phyloP scores from a whole-genome alignment of 768 basidiomycete genomes.

The Rickenella mellea region DNA sequence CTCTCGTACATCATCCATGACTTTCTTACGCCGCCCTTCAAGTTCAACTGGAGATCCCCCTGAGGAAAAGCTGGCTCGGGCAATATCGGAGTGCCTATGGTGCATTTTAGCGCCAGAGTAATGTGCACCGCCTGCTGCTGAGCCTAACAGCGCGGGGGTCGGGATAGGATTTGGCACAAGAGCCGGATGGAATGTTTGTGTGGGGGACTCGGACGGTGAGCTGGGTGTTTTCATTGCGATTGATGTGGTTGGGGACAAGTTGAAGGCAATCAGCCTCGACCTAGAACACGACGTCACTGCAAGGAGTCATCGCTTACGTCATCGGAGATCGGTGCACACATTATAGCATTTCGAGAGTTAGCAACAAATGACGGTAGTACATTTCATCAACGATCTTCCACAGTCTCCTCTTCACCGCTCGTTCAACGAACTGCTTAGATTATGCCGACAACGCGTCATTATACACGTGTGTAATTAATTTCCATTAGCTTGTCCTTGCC shows the following conservation, averaged over 20 bases:
- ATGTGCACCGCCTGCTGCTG: constrained; percentile 53
- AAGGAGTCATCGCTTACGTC: too few relatives aligned
- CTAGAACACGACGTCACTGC: too few relatives aligned
- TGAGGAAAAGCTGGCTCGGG: constrained; percentile 7
- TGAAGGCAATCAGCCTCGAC: too few relatives aligned
- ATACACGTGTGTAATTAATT: constrained; percentile 19
- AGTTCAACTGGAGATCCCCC: not conserved
- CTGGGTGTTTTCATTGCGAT: too few relatives aligned
- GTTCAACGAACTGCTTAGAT: constrained; percentile 11
- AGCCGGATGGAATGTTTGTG: constrained; percentile 36
- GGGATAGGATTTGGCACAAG: constrained; percentile 34
- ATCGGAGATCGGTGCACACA: too few relatives aligned
- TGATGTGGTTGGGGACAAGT: too few relatives aligned
- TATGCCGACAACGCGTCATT: constrained; percentile 6
- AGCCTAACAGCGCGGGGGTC: constrained; percentile 42
- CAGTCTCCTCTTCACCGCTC: too few relatives aligned
- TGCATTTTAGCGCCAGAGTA: constrained; percentile 45
- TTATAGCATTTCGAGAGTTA: too few relatives aligned
- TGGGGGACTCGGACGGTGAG: constrained; percentile 24
- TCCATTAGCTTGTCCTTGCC: constrained; percentile 56
- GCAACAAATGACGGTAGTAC: too few relatives aligned
- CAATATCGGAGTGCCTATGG: constrained; percentile 9
- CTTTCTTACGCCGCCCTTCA: constrained; percentile 27
- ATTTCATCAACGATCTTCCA: too few relatives aligned
- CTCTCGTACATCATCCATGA: constrained; percentile 49